Base-by-base conservation (phyloP, 177 flowering plant species). In the Vitis hybrid region DNA sequence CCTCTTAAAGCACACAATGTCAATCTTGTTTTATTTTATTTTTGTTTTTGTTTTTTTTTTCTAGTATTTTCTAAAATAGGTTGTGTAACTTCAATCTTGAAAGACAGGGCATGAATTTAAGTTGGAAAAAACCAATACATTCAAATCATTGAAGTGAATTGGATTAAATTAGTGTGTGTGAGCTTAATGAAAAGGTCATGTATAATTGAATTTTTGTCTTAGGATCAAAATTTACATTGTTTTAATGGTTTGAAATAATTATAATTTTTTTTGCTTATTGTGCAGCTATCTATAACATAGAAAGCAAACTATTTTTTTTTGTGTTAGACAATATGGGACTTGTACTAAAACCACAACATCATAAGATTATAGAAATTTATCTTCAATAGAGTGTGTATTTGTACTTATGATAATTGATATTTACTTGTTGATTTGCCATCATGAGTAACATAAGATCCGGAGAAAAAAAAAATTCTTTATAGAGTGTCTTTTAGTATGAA, bases 211-310 rank as follows among this genome's bases (percentile, higher is more conserved):
- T 34, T 20, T n/a, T 2, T 8, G 50, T 31, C n/a, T 56, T 14
- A 2, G 2, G 31, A 13, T 45, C 18, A 58, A 4, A n/a, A 50
- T 55, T 51, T 51, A 57, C 19, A 60, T 16, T 50, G 52, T 59
- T 16, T 54, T 18, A 56, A 45, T 68, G 34, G 39, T 6, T 29
- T 29, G 31, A 50, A 45, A 56, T 34, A 53, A 51, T 66, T 48
- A n/a, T 52, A 22, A 16, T 1, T 1, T 71, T 3, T 58, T 54
- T 51, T 69, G 14, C 56, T 68, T 76, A 3, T 26, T 64, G 14
- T 83, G 87, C 94, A 92, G 97, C 94, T 81, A 84, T 90, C 34
- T 93, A 93, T 78, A 92, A 87, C 72, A 90, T 77, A 82, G 90
- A 92, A 18, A 81, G 97, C 75, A 89, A 82, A 78, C 87, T 93